Percentiles rank a stretch among this genome's conserved stretches.
Evolutionary conservation across 208 protist species (phyloP).

Genomic region (Naegleria fowleri): DNA sequence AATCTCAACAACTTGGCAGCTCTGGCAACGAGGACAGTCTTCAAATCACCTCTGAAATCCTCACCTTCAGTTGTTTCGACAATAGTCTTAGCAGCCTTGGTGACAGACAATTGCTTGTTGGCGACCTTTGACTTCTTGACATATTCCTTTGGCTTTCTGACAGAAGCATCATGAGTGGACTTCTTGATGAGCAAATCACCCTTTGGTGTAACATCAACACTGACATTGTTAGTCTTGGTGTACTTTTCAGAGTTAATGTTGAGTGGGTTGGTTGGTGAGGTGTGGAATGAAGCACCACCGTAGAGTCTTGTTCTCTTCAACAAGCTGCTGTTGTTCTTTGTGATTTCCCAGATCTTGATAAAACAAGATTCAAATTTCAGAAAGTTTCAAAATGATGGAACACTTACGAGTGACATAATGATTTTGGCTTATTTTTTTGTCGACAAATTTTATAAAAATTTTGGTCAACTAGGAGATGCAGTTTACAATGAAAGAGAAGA

Average conservation of each 20-base stretch:
- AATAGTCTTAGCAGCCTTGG: not conserved
- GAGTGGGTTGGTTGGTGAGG: not conserved
- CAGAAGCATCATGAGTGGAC: not conserved
- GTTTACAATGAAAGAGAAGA: not conserved
- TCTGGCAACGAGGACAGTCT: not conserved
- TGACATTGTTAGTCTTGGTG: not conserved
- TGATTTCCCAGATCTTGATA: not conserved
- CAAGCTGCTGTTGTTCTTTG: not conserved
- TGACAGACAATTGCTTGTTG: not conserved
- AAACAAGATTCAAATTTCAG: too few species aligned
- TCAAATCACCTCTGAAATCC: not conserved
- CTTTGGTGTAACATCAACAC: not conserved
- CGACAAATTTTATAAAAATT: not conserved
- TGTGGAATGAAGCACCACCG: not conserved
- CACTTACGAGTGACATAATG: not conserved
- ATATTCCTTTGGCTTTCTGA: not conserved
- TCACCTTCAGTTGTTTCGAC: not conserved
- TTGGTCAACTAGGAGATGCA: not conserved
- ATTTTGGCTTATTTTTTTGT: not conserved
- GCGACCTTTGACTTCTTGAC: not conserved
- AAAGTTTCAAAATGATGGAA: not conserved
- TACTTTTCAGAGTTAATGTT: not conserved
- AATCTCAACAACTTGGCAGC: not conserved
- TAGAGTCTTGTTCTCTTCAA: not conserved
- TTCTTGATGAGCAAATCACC: conserved; percentile 7